Evolutionary conservation across 345 rosid species (phyloP).

Genomic region (Eucalyptus curtisii): DNA sequence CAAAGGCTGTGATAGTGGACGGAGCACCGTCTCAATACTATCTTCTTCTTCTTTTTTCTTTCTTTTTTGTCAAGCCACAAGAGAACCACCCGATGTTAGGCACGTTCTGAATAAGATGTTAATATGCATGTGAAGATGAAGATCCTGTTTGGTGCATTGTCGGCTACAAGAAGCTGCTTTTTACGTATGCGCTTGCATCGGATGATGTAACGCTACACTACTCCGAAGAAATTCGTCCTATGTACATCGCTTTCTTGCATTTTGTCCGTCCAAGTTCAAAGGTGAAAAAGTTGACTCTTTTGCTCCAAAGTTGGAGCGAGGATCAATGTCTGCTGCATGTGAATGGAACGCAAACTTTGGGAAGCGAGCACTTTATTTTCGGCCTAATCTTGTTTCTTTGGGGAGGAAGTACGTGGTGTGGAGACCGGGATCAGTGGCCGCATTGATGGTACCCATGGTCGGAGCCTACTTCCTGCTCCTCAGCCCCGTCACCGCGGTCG

Average conservation of each 20-base stretch:
- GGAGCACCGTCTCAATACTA: neutral
- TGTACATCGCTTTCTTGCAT: neutral
- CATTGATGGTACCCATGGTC: constrained; percentile 42
- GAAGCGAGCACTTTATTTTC: too few relatives aligned
- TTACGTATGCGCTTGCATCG: neutral
- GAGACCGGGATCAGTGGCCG: constrained; percentile 39
- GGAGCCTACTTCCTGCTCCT: constrained; percentile 49
- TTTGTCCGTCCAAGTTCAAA: neutral
- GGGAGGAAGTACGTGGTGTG: constrained; percentile 33
- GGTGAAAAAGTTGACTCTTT: neutral
- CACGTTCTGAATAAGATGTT: neutral
- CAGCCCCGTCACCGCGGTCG: neutral
- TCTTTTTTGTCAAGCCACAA: neutral
- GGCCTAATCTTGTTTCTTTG: neutral
- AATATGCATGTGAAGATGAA: neutral
- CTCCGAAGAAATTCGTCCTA: neutral
- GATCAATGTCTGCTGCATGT: neutral
- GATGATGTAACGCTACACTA: neutral
- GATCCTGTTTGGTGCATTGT: neutral
- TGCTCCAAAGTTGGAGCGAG: neutral
- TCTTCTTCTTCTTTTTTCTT: neutral
- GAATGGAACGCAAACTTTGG: neutral
- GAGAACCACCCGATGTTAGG: neutral
- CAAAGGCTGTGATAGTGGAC: neutral
- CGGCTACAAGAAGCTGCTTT: neutral